Evolutionary conservation across 1,284 basidiomycete species (phyloP).

Genomic region (Ustilago nuda): DNA sequence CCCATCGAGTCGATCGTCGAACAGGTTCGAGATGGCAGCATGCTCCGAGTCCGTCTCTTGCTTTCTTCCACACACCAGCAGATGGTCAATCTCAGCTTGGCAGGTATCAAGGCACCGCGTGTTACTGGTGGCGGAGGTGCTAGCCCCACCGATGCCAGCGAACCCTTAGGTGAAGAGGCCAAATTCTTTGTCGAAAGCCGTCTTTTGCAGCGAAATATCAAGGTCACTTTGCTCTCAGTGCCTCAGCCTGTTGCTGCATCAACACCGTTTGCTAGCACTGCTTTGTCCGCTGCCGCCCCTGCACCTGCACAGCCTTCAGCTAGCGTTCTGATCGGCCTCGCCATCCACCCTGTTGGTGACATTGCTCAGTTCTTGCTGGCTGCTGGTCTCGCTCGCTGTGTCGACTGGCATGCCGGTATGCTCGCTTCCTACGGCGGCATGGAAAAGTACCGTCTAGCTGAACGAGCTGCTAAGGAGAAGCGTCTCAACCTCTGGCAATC

Average conservation of each 20-base stretch:
- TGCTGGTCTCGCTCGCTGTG: constrained; percentile 87
- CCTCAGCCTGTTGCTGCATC: constrained; percentile 75
- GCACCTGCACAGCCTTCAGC: constrained; percentile 70
- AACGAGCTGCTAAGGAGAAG: constrained; percentile 85
- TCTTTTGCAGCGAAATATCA: constrained; percentile 87
- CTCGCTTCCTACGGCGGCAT: constrained; percentile 74
- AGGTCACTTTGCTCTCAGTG: constrained; percentile 86
- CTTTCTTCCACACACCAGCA: constrained; percentile 90
- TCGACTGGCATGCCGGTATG: constrained; percentile 98
- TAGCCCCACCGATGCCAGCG: constrained; percentile 49
- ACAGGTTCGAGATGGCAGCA: constrained; percentile 91
- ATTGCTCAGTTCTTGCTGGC: constrained; percentile 89
- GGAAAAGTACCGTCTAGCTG: constrained; percentile 80
- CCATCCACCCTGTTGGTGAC: constrained; percentile 92
- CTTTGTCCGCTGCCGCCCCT: constrained; percentile 72
- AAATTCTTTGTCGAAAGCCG: constrained; percentile 94
- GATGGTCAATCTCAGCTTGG: constrained; percentile 75
- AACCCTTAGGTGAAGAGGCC: constrained; percentile 74
- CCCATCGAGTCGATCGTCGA: constrained; percentile 89
- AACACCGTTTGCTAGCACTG: constrained; percentile 76
- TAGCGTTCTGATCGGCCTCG: constrained; percentile 88
- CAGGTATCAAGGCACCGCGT: constrained; percentile 62
- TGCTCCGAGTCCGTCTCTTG: constrained; percentile 86
- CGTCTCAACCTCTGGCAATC: constrained; percentile 82
- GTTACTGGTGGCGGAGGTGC: constrained; percentile 59